phyloP scores from a whole-genome alignment of 805 yeast genomes.

The Blastobotrys muscicola region DNA sequence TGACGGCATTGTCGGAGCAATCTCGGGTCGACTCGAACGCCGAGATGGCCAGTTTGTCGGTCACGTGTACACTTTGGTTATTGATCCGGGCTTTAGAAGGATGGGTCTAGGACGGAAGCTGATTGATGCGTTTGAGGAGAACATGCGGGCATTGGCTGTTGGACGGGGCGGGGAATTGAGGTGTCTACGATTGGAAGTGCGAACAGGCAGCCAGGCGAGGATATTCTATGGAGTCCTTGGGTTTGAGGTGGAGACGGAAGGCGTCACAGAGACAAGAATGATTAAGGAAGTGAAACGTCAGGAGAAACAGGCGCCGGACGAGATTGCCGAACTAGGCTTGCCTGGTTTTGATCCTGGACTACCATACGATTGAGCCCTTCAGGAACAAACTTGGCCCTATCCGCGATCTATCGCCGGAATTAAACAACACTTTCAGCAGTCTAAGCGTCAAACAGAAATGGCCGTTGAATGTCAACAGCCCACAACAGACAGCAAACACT shows the following conservation, averaged over 20 bases:
- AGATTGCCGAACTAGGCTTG: too few relatives aligned
- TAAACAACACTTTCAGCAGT: too few relatives aligned
- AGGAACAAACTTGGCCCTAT: too few relatives aligned
- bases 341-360: too few relatives aligned
- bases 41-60: conserved; percentile 5
- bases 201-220: conserved; percentile 3
- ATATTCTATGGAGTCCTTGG: conserved; percentile 12
- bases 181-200: conserved; percentile 9
- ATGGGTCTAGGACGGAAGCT: conserved; percentile 13
- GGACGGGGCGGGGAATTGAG: conserved; percentile 3
- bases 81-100: conserved; percentile 14
- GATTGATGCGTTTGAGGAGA: conserved; percentile 7
- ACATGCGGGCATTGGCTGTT: conserved; percentile 6
- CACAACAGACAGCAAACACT: too few relatives aligned
- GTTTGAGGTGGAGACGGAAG: conserved; percentile 2
- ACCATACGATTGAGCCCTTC: too few relatives aligned
- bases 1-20: conserved; percentile 8
- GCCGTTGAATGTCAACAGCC: too few relatives aligned
- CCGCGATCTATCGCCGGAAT: too few relatives aligned
- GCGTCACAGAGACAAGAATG: too few relatives aligned
- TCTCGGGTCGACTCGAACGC: conserved; percentile 11
- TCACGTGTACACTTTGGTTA: conserved; percentile 16
- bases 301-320: too few relatives aligned
- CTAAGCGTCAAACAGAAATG: too few relatives aligned
- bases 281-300: too few relatives aligned